phyloP scores from a whole-genome alignment of 2,329 filamentous ascomycete genomes.

The Calonectria montana region DNA sequence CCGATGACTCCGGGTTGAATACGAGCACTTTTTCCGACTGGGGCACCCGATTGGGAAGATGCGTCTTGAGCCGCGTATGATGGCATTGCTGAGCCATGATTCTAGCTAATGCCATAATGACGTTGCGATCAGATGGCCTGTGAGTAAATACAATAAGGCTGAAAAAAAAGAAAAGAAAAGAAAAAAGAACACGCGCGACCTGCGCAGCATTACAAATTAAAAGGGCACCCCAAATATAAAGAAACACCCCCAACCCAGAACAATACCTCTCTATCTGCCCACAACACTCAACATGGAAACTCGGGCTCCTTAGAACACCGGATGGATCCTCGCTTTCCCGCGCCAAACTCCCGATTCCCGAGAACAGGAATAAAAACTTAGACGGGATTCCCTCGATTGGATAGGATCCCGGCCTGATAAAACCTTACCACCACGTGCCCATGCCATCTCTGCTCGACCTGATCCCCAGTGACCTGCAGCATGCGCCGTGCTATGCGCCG shows the following conservation, averaged over 20 bases:
- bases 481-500: neutral
- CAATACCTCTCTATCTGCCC: neutral
- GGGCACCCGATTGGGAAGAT: neutral
- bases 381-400: neutral
- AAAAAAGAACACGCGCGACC: neutral
- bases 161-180: too few relatives aligned
- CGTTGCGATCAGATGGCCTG: neutral
- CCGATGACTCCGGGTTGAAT: constrained; percentile 18
- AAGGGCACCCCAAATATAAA: neutral
- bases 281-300: neutral
- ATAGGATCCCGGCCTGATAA: neutral
- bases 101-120: neutral
- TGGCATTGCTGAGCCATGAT: neutral
- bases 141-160: neutral
- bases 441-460: constrained; percentile 2
- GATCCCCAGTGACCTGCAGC: neutral
- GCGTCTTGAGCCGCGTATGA: neutral
- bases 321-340: neutral
- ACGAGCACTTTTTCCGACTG: constrained; percentile 15
- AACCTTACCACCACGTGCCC: neutral
- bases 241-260: neutral
- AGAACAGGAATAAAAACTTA: neutral
- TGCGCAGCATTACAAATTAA: neutral
- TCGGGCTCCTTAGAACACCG: neutral
- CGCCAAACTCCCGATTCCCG: neutral